Evolutionary conservation across 73 alveolate species (phyloP).

Genomic region (Paramecium caudatum): DNA sequence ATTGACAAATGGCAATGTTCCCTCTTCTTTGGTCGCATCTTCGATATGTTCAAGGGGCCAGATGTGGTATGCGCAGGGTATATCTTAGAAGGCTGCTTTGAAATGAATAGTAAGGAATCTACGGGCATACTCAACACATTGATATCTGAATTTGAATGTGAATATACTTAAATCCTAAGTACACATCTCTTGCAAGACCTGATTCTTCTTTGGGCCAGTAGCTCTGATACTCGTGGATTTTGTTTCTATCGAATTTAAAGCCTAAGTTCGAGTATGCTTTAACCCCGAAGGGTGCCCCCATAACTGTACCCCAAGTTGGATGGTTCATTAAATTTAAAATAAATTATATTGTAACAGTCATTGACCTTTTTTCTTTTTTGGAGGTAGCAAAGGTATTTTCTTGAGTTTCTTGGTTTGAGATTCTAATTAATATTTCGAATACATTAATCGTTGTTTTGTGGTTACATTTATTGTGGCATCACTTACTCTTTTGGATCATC

Average conservation of each 20-base stretch:
- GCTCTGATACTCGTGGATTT: slow-evolving; percentile 22
- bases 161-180: slow-evolving; percentile 57
- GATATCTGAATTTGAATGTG: background rate
- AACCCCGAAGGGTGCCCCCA: slow-evolving; percentile 60
- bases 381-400: slow-evolving; percentile 58
- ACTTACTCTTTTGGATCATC: slow-evolving; percentile 75
- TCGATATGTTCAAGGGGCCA: slow-evolving; percentile 42
- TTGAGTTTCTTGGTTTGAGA: slow-evolving; percentile 38
- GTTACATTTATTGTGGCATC: background rate
- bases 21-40: slow-evolving; percentile 49
- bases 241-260: background rate
- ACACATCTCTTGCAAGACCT: slow-evolving; percentile 60
- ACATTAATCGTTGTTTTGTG: slow-evolving; percentile 11
- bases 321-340: slow-evolving; percentile 26
- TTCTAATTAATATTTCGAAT: background rate
- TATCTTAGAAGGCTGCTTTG: slow-evolving; percentile 26
- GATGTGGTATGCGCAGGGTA: slow-evolving; percentile 59
- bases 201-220: slow-evolving; percentile 53
- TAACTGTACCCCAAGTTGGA: slow-evolving; percentile 63
- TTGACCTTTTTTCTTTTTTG: slow-evolving; percentile 54
- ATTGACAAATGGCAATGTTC: slow-evolving; percentile 32
- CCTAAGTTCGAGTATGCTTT: slow-evolving; percentile 32
- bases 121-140: slow-evolving; percentile 68
- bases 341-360: background rate
- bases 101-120: background rate